These are phyloP conservation scores for Berberis vulgaris DNA, from an alignment of 164 flowering plant genomes.

Conservation along the genomic window DNA sequence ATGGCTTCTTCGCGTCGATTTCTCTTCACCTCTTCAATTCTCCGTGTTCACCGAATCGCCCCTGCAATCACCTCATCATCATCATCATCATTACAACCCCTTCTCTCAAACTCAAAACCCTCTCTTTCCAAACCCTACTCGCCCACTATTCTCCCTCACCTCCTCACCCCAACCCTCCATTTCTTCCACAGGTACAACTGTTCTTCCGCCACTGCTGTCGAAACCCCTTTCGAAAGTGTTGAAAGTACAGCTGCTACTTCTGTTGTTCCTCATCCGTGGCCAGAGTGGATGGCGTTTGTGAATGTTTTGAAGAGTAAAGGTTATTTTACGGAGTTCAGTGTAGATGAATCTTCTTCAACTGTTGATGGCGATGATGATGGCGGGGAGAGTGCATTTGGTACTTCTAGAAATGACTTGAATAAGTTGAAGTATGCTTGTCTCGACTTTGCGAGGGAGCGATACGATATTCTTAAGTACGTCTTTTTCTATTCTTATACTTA, in stretches of 20 bases:
- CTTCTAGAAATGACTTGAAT: constrained; percentile 24
- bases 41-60: no score
- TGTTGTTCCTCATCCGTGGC: constrained; percentile 55
- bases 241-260: constrained; percentile 2
- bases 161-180: constrained; percentile 5
- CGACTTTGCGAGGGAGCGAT: constrained; percentile 69
- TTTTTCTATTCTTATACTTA: not conserved
- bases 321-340: constrained; percentile 20
- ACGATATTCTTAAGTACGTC: constrained; percentile 53
- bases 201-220: constrained; percentile 16
- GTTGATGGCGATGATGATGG: not conserved
- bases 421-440: constrained; percentile 51
- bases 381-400: not conserved
- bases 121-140: not conserved
- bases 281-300: constrained; percentile 66
- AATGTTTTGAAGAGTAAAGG: constrained; percentile 56
- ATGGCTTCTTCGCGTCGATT: no score
- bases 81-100: no score
- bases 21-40: no score
- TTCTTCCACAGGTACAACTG: constrained; percentile 7
- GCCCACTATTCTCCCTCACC: not conserved
- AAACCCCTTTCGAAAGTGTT: not conserved
- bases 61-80: no score
- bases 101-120: no score
- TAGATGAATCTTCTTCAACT: constrained; percentile 1